Conservation (phyloP, 495 filamentous ascomycete genomes). For the Ramalina peruviana region DNA sequence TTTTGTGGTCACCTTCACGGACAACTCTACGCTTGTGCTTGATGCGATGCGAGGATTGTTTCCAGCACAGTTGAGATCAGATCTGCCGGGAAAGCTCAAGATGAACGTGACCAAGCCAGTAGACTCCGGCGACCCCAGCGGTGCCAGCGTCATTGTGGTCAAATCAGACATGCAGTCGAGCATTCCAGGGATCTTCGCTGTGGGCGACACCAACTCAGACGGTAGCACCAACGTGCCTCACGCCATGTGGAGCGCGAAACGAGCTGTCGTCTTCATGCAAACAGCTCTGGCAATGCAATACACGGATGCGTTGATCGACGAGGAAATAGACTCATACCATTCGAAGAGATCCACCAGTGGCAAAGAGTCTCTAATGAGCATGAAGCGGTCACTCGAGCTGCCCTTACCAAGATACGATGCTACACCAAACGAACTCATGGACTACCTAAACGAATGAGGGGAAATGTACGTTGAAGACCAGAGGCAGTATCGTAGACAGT, state of each 20-base stretch:
- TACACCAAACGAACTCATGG: neutral
- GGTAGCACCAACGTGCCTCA: conserved; percentile 46
- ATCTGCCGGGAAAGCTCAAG: conserved; percentile 9
- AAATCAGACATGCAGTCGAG: conserved; percentile 33
- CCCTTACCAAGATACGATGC: neutral
- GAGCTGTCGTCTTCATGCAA: conserved; percentile 40
- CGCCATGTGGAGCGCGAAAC: conserved; percentile 43
- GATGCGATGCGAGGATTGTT: conserved; percentile 38
- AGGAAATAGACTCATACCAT: neutral
- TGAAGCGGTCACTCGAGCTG: neutral
- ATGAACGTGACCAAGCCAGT: neutral
- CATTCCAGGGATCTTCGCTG: conserved; percentile 35
- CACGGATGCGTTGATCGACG: neutral
- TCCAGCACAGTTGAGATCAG: conserved; percentile 30
- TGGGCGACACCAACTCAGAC: conserved; percentile 44
- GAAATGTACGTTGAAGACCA: neutral
- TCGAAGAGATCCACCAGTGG: neutral
- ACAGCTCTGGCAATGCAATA: neutral
- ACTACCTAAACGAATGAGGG: neutral
- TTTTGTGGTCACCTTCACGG: conserved; percentile 39
- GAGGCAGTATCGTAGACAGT: no score
- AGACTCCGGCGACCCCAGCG: conserved; percentile 20
- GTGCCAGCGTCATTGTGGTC: conserved; percentile 24
- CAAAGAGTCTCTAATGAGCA: neutral
- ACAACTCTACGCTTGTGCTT: conserved; percentile 29